Conservation (phyloP, 768 basidiomycete species). For the Phanerochaete sordida region DNA sequence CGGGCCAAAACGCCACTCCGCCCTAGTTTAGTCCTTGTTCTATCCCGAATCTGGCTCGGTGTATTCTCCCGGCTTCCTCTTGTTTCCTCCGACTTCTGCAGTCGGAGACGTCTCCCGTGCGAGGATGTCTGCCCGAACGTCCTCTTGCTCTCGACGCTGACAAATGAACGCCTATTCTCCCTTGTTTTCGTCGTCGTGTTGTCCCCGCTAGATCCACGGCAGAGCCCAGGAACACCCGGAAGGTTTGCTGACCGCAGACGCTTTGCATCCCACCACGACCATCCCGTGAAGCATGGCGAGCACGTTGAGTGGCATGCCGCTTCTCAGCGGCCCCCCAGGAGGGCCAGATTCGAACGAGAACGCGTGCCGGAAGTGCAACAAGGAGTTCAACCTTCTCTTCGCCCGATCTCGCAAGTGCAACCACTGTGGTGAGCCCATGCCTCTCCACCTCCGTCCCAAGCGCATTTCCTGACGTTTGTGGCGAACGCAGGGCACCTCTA, state of each 20-base stretch:
- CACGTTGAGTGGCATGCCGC: conserved; percentile 47
- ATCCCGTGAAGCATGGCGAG: neutral
- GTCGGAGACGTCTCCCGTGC: no score
- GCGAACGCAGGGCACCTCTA: conserved; percentile 56
- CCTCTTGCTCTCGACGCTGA: neutral
- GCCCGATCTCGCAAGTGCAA: conserved; percentile 63
- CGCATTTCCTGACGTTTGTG: conserved; percentile 4
- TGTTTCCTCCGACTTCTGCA: no score
- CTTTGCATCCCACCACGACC: neutral
- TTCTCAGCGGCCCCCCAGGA: conserved; percentile 63
- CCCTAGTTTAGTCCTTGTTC: no score
- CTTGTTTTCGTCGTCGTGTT: neutral
- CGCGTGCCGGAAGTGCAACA: conserved; percentile 68
- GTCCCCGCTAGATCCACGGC: neutral
- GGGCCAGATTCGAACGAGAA: conserved; percentile 28
- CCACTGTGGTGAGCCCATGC: conserved; percentile 62
- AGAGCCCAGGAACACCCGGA: neutral
- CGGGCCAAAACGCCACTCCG: no score
- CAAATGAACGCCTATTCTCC: neutral
- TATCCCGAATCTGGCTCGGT: no score
- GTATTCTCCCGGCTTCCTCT: no score
- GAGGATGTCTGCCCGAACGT: neutral
- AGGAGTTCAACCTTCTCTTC: conserved; percentile 68
- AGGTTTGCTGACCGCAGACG: neutral
- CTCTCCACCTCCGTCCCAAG: neutral